phyloP scores from a whole-genome alignment of 495 filamentous ascomycete genomes.

The Usnea hakonensis region DNA sequence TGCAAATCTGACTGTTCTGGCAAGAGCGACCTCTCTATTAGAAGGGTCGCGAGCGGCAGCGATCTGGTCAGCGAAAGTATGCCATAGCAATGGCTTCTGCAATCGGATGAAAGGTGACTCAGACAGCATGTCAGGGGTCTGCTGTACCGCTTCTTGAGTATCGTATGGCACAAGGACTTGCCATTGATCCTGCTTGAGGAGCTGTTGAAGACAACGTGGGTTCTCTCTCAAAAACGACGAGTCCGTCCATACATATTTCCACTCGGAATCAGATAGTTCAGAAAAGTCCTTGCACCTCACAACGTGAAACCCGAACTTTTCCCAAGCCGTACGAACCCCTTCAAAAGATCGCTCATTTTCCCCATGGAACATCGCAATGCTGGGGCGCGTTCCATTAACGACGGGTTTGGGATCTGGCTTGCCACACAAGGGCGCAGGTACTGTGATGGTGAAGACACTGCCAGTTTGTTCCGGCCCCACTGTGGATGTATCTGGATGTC shows the following conservation, averaged over 20 bases:
- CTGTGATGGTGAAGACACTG: conserved; percentile 23
- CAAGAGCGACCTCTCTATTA: not conserved
- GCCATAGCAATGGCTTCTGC: conserved; percentile 26
- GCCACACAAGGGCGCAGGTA: conserved; percentile 18
- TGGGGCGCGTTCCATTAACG: not conserved
- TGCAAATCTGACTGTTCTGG: conserved; percentile 23
- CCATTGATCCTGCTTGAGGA: conserved; percentile 20
- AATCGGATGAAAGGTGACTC: conserved; percentile 18
- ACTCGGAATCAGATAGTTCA: conserved; percentile 16
- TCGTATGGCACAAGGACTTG: conserved; percentile 25
- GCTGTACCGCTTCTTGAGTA: conserved; percentile 18
- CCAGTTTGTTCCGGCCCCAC: conserved; percentile 20
- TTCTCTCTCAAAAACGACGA: conserved; percentile 17
- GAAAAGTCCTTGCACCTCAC: conserved; percentile 7
- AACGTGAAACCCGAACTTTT: conserved; percentile 23
- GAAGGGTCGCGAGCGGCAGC: conserved; percentile 12
- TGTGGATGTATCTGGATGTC: conserved; percentile 24
- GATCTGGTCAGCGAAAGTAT: conserved; percentile 24
- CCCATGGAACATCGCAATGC: conserved; percentile 22
- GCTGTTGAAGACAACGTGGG: conserved; percentile 10
- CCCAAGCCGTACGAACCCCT: conserved; percentile 23
- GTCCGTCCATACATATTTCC: conserved; percentile 27
- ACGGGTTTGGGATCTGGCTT: not conserved
- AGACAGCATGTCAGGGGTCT: conserved; percentile 11
- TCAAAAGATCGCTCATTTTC: conserved; percentile 15